A percentile compares a stretch with the other conserved stretches of the same genome.
Conservation (phyloP, 2,329 filamentous ascomycete genomes). For the Xylariaceae sp. region DNA sequence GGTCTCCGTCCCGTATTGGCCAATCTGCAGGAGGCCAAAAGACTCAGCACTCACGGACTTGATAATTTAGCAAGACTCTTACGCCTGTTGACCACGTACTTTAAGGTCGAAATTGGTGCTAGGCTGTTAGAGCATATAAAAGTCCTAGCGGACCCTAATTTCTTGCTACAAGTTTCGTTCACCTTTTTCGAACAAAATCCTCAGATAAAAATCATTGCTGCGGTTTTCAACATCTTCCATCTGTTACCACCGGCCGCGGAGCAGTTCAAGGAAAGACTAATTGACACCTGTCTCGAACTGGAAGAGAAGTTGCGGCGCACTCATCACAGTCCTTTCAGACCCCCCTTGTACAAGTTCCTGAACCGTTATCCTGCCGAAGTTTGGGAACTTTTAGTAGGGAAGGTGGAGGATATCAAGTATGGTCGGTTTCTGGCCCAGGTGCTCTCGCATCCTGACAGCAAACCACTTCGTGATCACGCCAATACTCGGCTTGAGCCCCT, state of each 20-base stretch:
- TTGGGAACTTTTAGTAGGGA: constrained; percentile 72
- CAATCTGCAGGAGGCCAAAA: constrained; percentile 89
- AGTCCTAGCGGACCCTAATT: constrained; percentile 72
- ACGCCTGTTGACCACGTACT: constrained; percentile 92
- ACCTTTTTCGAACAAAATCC: constrained; percentile 88
- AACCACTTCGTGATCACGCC: constrained; percentile 66
- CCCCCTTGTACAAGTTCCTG: constrained; percentile 85
- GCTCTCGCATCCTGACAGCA: constrained; percentile 68
- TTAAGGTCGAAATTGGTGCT: constrained; percentile 96
- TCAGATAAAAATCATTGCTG: constrained; percentile 89
- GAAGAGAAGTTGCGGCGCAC: constrained; percentile 82
- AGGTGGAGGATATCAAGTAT: constrained; percentile 77
- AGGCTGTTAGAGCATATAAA: constrained; percentile 92
- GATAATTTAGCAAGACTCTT: constrained; percentile 86
- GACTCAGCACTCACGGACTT: constrained; percentile 79
- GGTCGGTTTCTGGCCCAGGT: constrained; percentile 89
- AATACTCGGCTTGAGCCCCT: constrained; percentile 68
- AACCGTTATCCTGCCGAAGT: constrained; percentile 89
- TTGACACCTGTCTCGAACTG: constrained; percentile 83
- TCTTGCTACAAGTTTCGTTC: constrained; percentile 87
- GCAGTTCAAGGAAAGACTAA: constrained; percentile 82
- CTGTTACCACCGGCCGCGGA: constrained; percentile 87
- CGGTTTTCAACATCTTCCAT: constrained; percentile 95
- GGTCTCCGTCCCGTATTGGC: constrained; percentile 92
- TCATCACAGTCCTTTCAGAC: constrained; percentile 83